phyloP scores from a whole-genome alignment of 768 basidiomycete species.

The Trametes meyenii region DNA sequence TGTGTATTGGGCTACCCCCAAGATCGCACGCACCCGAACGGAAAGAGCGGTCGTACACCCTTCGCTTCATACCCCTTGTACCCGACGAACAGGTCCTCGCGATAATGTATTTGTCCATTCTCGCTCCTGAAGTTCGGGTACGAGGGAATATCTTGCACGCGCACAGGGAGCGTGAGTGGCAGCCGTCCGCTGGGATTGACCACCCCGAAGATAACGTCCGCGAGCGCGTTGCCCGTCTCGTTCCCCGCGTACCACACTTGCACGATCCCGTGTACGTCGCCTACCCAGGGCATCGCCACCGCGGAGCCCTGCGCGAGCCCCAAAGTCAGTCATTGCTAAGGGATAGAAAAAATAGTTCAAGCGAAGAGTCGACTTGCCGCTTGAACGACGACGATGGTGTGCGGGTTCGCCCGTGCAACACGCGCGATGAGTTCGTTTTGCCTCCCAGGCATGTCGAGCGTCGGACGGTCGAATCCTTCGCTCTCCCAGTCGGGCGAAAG shows the following conservation, averaged over 20 bases:
- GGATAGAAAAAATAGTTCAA: too few relatives aligned
- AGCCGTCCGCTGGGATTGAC: conserved; percentile 64
- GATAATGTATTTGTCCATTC: conserved; percentile 55
- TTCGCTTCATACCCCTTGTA: conserved; percentile 67
- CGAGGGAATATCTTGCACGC: conserved; percentile 64
- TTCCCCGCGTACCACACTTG: conserved; percentile 73
- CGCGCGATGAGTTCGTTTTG: conserved; percentile 61
- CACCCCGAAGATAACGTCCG: conserved; percentile 64
- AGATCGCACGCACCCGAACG: conserved; percentile 65
- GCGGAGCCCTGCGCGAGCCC: conserved; percentile 58
- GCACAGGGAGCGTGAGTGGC: conserved; percentile 61
- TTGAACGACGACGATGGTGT: conserved; percentile 63
- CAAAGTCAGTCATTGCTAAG: too few relatives aligned
- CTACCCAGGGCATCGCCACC: conserved; percentile 75
- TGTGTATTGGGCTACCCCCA: too few relatives aligned
- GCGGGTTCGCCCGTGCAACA: conserved; percentile 56
- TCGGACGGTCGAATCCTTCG: conserved; percentile 72
- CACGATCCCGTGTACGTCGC: conserved; percentile 53
- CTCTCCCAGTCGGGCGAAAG: conserved; percentile 75
- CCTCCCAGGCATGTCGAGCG: conserved; percentile 58
- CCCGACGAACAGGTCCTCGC: conserved; percentile 68
- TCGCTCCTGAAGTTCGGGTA: conserved; percentile 60
- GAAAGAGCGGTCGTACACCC: conserved; percentile 58
- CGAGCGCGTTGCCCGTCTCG: conserved; percentile 64
- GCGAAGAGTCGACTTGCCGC: conserved; percentile 54